A percentile compares a stretch with the other conserved stretches of the same genome.
Conservation (phyloP, 108 stramenopile species). For the Mayamaea pseudoterrestris region DNA sequence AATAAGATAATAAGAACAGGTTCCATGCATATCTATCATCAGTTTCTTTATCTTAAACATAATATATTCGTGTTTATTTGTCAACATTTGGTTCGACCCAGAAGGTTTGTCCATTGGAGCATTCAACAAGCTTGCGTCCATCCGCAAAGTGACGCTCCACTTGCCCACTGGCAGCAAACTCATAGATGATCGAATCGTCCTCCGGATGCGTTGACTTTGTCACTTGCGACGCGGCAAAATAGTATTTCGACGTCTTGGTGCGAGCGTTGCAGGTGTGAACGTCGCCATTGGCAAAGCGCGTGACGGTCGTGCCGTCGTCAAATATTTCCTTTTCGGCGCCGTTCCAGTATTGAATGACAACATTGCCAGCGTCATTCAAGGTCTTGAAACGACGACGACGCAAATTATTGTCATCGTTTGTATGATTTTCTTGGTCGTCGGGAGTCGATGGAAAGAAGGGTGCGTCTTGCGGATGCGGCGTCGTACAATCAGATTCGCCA, state of each 20-base stretch:
- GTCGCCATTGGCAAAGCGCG: constrained; percentile 72
- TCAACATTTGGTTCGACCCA: background rate
- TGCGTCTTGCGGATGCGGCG: constrained; percentile 1
- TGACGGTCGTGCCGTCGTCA: constrained; percentile 43
- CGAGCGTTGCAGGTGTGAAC: constrained; percentile 45
- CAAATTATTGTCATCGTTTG: background rate
- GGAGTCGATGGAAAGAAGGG: background rate
- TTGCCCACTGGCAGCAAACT: constrained; percentile 43
- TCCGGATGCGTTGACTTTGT: constrained; percentile 12
- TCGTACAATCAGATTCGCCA: no score
- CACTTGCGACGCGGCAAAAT: constrained; percentile 8
- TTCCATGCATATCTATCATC: no score
- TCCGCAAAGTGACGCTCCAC: constrained; percentile 33
- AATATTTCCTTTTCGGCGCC: constrained; percentile 42
- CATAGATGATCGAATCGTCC: constrained; percentile 25
- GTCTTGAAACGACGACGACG: background rate
- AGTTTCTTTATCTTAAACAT: no score
- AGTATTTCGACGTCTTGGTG: constrained; percentile 9
- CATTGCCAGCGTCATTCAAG: background rate
- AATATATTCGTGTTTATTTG: no score
- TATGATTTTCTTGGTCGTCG: background rate
- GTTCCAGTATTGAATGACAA: constrained; percentile 33
- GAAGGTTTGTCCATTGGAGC: constrained; percentile 14
- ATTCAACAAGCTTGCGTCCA: constrained; percentile 29
- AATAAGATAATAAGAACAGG: no score